Evolutionary conservation across 2,329 filamentous ascomycete genomes (phyloP).

Genomic region (Colletotrichum eleusines): DNA sequence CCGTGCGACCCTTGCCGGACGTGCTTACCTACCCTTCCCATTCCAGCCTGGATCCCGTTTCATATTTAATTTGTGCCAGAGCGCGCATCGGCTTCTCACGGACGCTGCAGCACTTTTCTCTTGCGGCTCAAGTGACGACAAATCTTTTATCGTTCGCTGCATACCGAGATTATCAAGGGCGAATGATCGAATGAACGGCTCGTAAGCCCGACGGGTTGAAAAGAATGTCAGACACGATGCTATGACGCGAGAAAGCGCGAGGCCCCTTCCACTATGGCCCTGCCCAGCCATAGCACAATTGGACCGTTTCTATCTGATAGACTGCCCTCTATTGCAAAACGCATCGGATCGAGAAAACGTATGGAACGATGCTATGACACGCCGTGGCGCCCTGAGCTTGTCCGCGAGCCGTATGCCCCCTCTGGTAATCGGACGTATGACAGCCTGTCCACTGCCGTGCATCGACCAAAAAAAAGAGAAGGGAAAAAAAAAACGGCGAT

Average conservation of each 20-base stretch:
- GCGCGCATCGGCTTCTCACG: neutral
- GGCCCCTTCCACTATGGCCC: neutral
- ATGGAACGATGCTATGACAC: neutral
- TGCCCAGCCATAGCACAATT: neutral
- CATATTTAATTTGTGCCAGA: neutral
- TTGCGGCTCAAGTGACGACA: no score
- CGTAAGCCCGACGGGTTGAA: neutral
- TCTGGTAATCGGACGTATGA: neutral
- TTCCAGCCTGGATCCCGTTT: neutral
- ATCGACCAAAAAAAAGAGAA: no score
- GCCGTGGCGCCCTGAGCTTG: neutral
- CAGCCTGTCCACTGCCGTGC: neutral
- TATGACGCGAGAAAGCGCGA: no score
- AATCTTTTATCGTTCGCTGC: neutral
- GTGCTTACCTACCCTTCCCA: neutral
- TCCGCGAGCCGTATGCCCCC: neutral
- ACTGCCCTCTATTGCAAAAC: neutral
- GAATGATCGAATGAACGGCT: neutral
- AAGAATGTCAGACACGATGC: neutral
- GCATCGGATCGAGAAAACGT: neutral
- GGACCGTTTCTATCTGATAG: neutral
- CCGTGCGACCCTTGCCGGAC: conserved; percentile 27
- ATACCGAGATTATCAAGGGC: no score
- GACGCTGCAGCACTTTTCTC: neutral
- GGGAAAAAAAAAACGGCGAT: neutral